Evolutionary conservation across 2,329 filamentous ascomycete species (phyloP), one percentile per base, ranked within the genome.

Genomic region (Verticillium tricorpus): DNA sequence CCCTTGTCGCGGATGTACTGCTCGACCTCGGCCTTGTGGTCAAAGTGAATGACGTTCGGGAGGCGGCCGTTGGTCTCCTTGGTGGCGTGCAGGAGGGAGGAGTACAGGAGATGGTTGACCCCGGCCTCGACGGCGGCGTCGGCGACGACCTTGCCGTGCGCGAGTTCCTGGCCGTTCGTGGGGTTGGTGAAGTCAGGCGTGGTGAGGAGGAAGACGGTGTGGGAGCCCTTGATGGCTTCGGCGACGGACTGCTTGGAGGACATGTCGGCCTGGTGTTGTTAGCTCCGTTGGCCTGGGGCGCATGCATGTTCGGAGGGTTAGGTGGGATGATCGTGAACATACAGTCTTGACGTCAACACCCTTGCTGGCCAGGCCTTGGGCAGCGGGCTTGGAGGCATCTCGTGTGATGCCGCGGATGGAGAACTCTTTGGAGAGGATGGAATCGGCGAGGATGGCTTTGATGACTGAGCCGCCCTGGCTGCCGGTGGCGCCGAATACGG

Each of bases 401-500:
- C 81, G 77, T 3, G 80, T 83, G 61, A 84, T 71, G 56, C 73
- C 81, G 2, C 80, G 77, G 56, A 84, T 72, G 31, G 71, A 73
- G 72, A 77, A 83, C 56, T 77, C 70, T 34, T 76, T 72, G 40
- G 74, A 77, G 17, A 82, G 74, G n/a, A 67, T 69, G 2, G 80
- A 68, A 71, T 84, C 78, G 60, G 73, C 73, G 63, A 84, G 78
- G 64, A 83, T 74, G 59, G 73, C 71, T 3, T 69, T 64, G 61
- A 82, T 73, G 34, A 83, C 78, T 34, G 79, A 80, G 39, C 77
- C 77, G 52, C 81, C 82, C 68, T 84, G 81, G 63, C 76, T 75
- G 61, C 80, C 80, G 2, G 80, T 82, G 59, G 78, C 78, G 31
- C 80, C 80, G 58, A 82, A 81, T n/a, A 80, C 77, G 14, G 70